Percentiles rank a stretch among this genome's conserved stretches.
Evolutionary conservation across 768 basidiomycete species (phyloP).

Genomic region (Neoboletus subvelutipes): DNA sequence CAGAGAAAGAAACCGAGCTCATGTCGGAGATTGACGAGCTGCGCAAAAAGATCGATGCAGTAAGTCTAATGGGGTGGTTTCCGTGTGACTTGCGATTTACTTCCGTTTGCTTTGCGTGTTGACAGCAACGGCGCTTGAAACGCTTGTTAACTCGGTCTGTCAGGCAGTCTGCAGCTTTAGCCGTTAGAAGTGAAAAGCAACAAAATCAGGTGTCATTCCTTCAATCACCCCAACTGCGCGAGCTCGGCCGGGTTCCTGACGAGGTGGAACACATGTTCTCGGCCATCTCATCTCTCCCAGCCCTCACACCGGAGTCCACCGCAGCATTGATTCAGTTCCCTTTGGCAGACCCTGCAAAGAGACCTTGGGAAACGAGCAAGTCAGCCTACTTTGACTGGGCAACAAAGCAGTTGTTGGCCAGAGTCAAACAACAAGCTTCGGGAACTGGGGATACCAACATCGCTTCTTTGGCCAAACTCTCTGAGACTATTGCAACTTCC

Average conservation of each 20-base stretch:
- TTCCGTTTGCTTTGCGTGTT: slow-evolving; percentile 1
- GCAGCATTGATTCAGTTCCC: slow-evolving; percentile 34
- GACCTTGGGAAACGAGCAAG: slow-evolving; percentile 74
- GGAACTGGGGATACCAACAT: slow-evolving; percentile 22
- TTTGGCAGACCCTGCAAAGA: slow-evolving; percentile 59
- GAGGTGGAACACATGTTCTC: slow-evolving; percentile 46
- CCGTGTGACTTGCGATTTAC: slow-evolving; percentile 8
- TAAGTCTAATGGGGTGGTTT: slow-evolving; percentile 37
- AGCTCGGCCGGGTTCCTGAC: slow-evolving; percentile 40
- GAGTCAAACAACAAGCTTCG: slow-evolving; percentile 22
- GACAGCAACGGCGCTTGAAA: slow-evolving; percentile 66
- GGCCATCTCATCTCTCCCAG: slow-evolving; percentile 49
- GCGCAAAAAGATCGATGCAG: slow-evolving; percentile 65
- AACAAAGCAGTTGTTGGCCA: slow-evolving; percentile 49
- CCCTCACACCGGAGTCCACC: slow-evolving; percentile 40
- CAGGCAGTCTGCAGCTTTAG: slow-evolving; percentile 45
- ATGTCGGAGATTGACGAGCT: slow-evolving; percentile 69
- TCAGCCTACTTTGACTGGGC: slow-evolving; percentile 82
- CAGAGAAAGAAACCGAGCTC: slow-evolving; percentile 59
- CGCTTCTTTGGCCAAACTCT: slow-evolving; percentile 18
- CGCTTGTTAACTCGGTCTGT: slow-evolving; percentile 55
- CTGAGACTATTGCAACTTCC: slow-evolving; percentile 19
- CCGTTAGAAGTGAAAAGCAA: slow-evolving; percentile 45
- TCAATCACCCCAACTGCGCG: slow-evolving; percentile 37
- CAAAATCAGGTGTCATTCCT: slow-evolving; percentile 46